phyloP scores from a whole-genome alignment of 139 green algal genomes.

The Auxenochlorella protothecoides region DNA sequence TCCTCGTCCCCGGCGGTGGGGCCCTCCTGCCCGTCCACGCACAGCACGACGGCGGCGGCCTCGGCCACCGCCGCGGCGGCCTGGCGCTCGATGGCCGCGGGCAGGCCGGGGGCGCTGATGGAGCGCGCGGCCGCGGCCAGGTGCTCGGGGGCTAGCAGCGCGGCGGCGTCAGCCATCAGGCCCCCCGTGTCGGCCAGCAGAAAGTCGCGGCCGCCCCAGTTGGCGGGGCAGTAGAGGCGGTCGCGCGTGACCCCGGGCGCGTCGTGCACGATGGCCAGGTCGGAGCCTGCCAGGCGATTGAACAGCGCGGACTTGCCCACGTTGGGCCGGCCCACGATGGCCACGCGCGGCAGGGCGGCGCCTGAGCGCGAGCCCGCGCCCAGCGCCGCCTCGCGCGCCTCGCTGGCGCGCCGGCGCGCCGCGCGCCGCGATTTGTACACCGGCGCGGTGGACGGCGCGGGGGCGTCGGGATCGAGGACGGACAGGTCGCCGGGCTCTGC shows the following conservation, averaged over 20 bases:
- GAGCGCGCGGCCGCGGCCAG: constrained; percentile 37
- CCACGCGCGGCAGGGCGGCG: constrained; percentile 33
- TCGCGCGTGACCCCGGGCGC: constrained; percentile 80
- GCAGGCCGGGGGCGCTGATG: constrained; percentile 56
- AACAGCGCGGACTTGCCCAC: constrained; percentile 96
- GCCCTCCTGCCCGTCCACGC: constrained; percentile 73
- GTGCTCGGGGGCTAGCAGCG: constrained; percentile 42
- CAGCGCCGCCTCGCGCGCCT: not conserved
- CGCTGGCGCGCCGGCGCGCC: not conserved
- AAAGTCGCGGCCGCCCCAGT: constrained; percentile 86
- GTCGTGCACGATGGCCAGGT: constrained; percentile 89
- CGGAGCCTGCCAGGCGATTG: constrained; percentile 76
- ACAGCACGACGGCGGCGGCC: constrained; percentile 71
- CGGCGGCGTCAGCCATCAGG: constrained; percentile 65
- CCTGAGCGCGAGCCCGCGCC: no score
- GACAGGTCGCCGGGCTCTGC: no score
- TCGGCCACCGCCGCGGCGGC: constrained; percentile 81
- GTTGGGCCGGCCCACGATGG: constrained; percentile 89
- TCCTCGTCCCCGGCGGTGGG: constrained; percentile 71
- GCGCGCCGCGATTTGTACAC: not conserved
- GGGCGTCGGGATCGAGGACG: no score
- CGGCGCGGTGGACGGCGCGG: not conserved
- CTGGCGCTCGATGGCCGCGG: constrained; percentile 78
- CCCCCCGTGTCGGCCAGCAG: constrained; percentile 93
- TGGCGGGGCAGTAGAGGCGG: constrained; percentile 78